Evolutionary conservation across 176 grass and related monocot species (phyloP).

Genomic region (Aegilops longissima): DNA sequence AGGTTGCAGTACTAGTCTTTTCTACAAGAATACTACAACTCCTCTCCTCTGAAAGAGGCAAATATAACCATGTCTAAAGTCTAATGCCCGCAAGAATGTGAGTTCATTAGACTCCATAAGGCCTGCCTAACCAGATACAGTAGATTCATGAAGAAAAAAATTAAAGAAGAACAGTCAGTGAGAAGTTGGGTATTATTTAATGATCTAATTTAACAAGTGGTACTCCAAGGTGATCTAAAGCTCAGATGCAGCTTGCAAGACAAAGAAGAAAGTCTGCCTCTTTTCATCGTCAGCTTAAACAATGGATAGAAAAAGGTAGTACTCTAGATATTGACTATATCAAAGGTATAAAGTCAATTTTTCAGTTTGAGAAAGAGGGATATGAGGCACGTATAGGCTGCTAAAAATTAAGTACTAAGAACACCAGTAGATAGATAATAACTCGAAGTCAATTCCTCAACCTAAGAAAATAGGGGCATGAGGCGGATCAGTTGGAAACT

Average conservation of each 20-base stretch:
- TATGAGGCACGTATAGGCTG: not conserved
- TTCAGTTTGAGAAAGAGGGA: not conserved
- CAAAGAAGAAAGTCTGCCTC: not conserved
- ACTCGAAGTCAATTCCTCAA: not conserved
- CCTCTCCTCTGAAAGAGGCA: not conserved
- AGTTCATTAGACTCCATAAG: not conserved
- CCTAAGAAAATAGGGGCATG: not conserved
- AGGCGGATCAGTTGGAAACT: not conserved
- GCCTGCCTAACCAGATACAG: not conserved
- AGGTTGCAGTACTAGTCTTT: not conserved
- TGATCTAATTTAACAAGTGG: not conserved
- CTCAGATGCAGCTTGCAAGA: not conserved
- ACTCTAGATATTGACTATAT: not conserved
- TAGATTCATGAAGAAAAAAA: not conserved
- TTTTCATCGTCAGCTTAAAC: not conserved
- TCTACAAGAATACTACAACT: not conserved
- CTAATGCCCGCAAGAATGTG: not conserved
- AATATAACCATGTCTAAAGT: not conserved
- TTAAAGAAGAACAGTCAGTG: not conserved
- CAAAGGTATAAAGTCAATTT: not conserved
- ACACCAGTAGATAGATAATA: not conserved
- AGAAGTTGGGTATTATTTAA: not conserved
- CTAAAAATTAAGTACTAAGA: not conserved
- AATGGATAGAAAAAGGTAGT: not conserved
- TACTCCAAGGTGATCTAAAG: not conserved